A percentile compares a stretch with the other conserved stretches of the same genome.
phyloP scores from a whole-genome alignment of 805 yeast species.

The Saccharomycopsis babjevae region DNA sequence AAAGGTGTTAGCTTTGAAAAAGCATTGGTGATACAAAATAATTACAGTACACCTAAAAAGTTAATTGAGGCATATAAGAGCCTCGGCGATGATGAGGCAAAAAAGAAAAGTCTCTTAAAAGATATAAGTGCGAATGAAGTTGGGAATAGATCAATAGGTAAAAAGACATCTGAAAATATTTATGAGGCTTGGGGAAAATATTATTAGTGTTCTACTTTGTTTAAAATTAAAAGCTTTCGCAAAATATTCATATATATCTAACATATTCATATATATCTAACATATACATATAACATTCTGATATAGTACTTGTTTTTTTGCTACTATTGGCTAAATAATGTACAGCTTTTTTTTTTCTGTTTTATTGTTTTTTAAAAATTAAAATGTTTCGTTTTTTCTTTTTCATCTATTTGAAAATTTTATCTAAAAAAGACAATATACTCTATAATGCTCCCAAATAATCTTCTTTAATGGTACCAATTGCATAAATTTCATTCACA shows the following conservation, averaged over 20 bases:
- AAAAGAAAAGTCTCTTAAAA: slow-evolving; percentile 5
- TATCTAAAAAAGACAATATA: neutral
- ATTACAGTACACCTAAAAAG: slow-evolving; percentile 58
- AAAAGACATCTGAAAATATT: slow-evolving; percentile 11
- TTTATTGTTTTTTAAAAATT: neutral
- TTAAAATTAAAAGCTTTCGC: neutral
- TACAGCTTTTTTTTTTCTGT: neutral
- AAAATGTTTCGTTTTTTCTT: neutral
- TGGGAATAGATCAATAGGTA: slow-evolving; percentile 13
- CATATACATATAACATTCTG: neutral
- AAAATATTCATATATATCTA: neutral
- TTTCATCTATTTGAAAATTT: neutral
- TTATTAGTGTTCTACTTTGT: neutral
- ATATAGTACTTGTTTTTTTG: neutral
- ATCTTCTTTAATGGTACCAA: slow-evolving; percentile 96
- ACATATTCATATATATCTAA: neutral
- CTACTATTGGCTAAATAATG: neutral
- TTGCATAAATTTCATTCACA: slow-evolving; percentile 94
- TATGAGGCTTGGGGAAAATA: slow-evolving; percentile 16
- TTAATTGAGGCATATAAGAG: slow-evolving; percentile 41
- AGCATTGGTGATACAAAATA: slow-evolving; percentile 65
- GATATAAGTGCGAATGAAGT: slow-evolving; percentile 9
- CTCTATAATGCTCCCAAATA: slow-evolving; percentile 72
- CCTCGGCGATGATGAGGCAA: slow-evolving; percentile 3
- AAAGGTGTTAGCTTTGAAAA: slow-evolving; percentile 79